A percentile compares a stretch with the other conserved stretches of the same genome.
phyloP scores from a whole-genome alignment of 2,329 filamentous ascomycete genomes.

The Lasiodiplodia theobromae region DNA sequence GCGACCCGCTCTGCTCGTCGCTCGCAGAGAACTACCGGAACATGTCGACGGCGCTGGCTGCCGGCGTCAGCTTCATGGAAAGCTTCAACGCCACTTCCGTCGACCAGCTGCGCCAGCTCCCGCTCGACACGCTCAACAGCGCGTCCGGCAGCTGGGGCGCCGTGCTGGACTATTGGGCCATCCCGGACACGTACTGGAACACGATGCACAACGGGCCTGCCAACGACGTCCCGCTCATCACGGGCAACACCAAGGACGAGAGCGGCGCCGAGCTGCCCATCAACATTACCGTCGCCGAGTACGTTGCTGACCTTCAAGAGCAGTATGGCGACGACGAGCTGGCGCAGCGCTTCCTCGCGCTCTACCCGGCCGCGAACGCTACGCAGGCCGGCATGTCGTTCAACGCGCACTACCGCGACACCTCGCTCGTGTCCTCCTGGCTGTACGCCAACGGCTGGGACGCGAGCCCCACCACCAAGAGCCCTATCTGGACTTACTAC shows the following conservation, averaged over 20 bases:
- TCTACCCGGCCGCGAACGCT: conserved; percentile 43
- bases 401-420: conserved; percentile 41
- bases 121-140: neutral
- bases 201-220: conserved; percentile 38
- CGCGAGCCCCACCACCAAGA: conserved; percentile 20
- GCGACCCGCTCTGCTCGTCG: conserved; percentile 35
- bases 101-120: conserved; percentile 8
- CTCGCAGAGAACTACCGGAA: conserved; percentile 10
- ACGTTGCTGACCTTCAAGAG: conserved; percentile 49
- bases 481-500: conserved; percentile 46
- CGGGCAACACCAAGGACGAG: conserved; percentile 72
- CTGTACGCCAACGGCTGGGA: conserved; percentile 36
- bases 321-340: conserved; percentile 35
- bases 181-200: conserved; percentile 37
- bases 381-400: conserved; percentile 39
- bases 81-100: conserved; percentile 39
- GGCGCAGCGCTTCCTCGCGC: conserved; percentile 38
- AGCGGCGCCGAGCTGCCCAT: conserved; percentile 63
- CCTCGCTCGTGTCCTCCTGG: conserved; percentile 39
- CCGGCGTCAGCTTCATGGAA: conserved; percentile 36
- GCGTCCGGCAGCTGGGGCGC: neutral
- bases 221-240: conserved; percentile 64
- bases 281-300: conserved; percentile 57
- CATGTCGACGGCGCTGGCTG: conserved; percentile 37
- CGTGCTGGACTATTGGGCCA: conserved; percentile 35